Percentiles rank a stretch among this genome's conserved stretches.
These are phyloP conservation scores for Penicillium sp. DNA, from an alignment of 2,329 filamentous ascomycete genomes.

Conservation along the genomic window DNA sequence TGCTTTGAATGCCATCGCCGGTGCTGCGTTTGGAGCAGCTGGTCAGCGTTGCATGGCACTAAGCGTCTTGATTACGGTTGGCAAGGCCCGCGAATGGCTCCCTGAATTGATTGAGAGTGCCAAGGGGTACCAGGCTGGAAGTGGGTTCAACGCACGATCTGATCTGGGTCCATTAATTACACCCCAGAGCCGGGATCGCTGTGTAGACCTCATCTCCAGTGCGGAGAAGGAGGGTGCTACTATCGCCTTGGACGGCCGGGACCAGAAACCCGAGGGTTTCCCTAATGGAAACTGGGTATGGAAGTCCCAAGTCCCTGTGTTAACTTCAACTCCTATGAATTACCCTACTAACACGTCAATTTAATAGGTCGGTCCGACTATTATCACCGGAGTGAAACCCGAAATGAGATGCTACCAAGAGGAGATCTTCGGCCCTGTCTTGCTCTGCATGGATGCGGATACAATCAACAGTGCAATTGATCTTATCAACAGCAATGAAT, in stretches of 20 bases:
- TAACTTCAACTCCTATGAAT: not conserved
- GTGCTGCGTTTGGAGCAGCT: constrained; percentile 1
- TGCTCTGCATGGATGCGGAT: constrained; percentile 58
- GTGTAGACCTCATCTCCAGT: constrained; percentile 57
- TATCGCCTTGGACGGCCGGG: constrained; percentile 52
- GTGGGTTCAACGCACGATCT: constrained; percentile 59
- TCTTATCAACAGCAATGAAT: constrained; percentile 62
- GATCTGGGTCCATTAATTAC: constrained; percentile 62
- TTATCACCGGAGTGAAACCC: constrained; percentile 61
- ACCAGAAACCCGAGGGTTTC: not conserved
- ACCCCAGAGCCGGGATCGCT: constrained; percentile 58
- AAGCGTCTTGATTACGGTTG: constrained; percentile 35
- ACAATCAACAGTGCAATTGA: constrained; percentile 60
- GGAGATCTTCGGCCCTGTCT: constrained; percentile 64
- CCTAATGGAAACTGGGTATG: constrained; percentile 6
- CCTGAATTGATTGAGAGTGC: constrained; percentile 59
- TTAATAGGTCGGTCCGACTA: constrained; percentile 46
- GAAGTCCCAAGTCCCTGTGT: not conserved
- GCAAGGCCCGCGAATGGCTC: constrained; percentile 62
- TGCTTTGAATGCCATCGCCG: not conserved
- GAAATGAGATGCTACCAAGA: constrained; percentile 64
- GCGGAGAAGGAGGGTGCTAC: constrained; percentile 62
- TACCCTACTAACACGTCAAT: not conserved
- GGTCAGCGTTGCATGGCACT: constrained; percentile 7
- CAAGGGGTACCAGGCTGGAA: constrained; percentile 56